These are phyloP conservation scores for Cladosporium velox DNA, from an alignment of 2,329 filamentous ascomycete species.

Conservation along the genomic window DNA sequence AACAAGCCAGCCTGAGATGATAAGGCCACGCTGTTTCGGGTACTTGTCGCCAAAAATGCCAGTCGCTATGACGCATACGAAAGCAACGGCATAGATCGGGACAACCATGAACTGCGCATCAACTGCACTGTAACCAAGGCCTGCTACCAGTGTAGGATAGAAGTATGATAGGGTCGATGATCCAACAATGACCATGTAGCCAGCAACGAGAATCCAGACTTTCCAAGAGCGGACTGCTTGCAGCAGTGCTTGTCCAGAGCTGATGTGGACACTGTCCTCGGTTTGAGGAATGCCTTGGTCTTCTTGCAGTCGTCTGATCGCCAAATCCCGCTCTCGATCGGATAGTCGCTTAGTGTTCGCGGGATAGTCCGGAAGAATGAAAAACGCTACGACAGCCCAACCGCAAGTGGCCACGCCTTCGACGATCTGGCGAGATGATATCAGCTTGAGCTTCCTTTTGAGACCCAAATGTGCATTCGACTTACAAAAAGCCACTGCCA, in stretches of 20 bases:
- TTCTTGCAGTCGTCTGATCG: conserved; percentile 48
- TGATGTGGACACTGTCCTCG: conserved; percentile 36
- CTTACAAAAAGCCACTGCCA: conserved; percentile 48
- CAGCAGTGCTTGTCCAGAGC: conserved; percentile 42
- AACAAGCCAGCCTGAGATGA: conserved; percentile 53
- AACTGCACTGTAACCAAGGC: conserved; percentile 49
- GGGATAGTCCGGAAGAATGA: conserved; percentile 55
- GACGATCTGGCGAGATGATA: conserved; percentile 28
- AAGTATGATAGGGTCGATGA: conserved; percentile 57
- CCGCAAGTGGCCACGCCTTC: conserved; percentile 49
- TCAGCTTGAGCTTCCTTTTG: not conserved
- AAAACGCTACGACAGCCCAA: conserved; percentile 45
- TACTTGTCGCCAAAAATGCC: conserved; percentile 53
- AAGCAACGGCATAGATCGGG: conserved; percentile 57
- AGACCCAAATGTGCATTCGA: not conserved
- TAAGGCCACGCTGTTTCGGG: conserved; percentile 49
- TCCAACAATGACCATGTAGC: conserved; percentile 55
- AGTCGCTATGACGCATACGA: conserved; percentile 51
- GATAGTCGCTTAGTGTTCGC: conserved; percentile 48
- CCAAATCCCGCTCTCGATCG: conserved; percentile 45
- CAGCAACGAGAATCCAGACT: conserved; percentile 51
- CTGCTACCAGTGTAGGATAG: conserved; percentile 56
- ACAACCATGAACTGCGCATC: conserved; percentile 32
- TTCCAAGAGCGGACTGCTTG: conserved; percentile 48
- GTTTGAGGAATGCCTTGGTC: conserved; percentile 44